phyloP scores from a whole-genome alignment of 2,329 filamentous ascomycete species.

The Penicillium sp. region DNA sequence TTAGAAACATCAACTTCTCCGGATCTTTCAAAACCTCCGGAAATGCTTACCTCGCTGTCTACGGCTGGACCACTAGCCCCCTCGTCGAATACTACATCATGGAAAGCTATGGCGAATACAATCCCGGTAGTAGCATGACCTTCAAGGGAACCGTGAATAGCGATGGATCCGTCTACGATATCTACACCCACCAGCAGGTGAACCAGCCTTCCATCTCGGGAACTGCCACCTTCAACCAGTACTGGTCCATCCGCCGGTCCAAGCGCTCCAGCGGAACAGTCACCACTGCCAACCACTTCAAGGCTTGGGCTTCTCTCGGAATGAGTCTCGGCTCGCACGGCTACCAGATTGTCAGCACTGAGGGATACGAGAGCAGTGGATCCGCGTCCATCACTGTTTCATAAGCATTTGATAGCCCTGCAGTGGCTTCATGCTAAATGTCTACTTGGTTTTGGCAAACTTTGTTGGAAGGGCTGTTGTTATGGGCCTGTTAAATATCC shows the following conservation, averaged over 20 bases:
- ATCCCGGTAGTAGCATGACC: conserved; percentile 30
- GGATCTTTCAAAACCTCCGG: conserved; percentile 33
- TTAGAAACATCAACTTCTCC: conserved; percentile 31
- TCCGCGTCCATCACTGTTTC: conserved; percentile 40
- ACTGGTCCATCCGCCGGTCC: conserved; percentile 42
- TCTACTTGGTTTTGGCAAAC: not conserved
- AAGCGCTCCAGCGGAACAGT: conserved; percentile 40
- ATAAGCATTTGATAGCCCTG: conserved; percentile 5
- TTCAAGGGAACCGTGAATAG: conserved; percentile 37
- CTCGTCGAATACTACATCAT: conserved; percentile 43
- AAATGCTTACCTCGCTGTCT: conserved; percentile 38
- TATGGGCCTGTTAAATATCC: not conserved
- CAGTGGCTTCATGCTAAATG: not conserved
- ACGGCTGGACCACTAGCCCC: conserved; percentile 44
- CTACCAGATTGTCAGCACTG: conserved; percentile 46
- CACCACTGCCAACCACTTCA: conserved; percentile 40
- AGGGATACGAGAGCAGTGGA: conserved; percentile 46
- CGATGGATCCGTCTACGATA: conserved; percentile 41
- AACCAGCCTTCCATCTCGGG: conserved; percentile 45
- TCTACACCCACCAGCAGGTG: conserved; percentile 39
- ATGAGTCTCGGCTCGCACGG: conserved; percentile 37
- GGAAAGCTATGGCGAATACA: conserved; percentile 37
- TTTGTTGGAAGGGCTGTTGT: not conserved
- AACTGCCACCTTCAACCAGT: conserved; percentile 46
- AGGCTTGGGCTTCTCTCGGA: conserved; percentile 36